Evolutionary conservation across 371 early-diverging fungal genomes (phyloP), one percentile per base, ranked within the genome.

Genomic region (Mortierella sp.): DNA sequence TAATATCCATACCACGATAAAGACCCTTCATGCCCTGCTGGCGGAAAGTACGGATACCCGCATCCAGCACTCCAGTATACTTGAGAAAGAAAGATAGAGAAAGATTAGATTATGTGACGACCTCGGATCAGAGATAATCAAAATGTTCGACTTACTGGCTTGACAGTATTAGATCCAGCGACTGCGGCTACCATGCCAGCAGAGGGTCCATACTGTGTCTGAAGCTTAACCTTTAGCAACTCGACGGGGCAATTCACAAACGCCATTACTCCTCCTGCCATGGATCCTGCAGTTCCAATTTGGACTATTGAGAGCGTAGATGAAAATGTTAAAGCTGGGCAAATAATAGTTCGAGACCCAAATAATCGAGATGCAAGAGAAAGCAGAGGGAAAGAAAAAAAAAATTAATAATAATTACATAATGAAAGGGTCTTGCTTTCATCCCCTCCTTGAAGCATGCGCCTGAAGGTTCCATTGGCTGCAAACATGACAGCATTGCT

Each of bases 401-500:
- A 22, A 13, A 40, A 40, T 13, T 9, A 40, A 40, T 40, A 40
- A 40, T 40, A 40, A 45, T 45, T 54, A 70, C 71, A 19, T 35
- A 70, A 31, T 5, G 69, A 64, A 51, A 75, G 64, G 15, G 64
- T 49, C 56, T 68, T 75, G 47, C 60, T 65, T 43, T 75, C 75
- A 28, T 75, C 89, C 49, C 84, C 86, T 53, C 73, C 83, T 66
- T 89, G 90, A 19, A 96, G 71, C 69, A 90, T 72, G 47, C 92
- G 88, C 62, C 92, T 85, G 68, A 93, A 93, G 57, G 85, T 86
- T 34, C 93, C 94, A 76, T 96, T 94, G 40, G 93, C 89, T 70
- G 92, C 88, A 85, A 96, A 96, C 68, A 96, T 86, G 34, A 95
- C 93, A 0, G 96, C 96, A 83, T 96, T 96, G 76, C 92, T 92